Evolutionary conservation across 352 stramenopile species (phyloP), one percentile per base, ranked within the genome.

Genomic region (Halophytophthora polymorphica): DNA sequence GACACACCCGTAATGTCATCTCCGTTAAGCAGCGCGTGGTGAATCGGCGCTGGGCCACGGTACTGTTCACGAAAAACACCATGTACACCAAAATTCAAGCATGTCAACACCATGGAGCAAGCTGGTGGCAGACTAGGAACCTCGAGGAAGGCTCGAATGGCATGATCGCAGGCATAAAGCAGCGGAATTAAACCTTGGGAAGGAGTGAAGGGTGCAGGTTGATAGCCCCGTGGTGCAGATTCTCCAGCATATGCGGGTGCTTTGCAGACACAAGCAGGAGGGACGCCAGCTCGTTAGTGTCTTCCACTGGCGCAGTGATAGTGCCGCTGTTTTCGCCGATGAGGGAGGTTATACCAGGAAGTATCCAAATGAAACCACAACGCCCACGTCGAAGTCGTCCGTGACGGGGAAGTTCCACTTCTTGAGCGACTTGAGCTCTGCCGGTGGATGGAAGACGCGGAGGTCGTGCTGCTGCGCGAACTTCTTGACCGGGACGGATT

Each of bases 331-430:
- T n/a, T n/a, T n/a, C n/a, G n/a, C n/a, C n/a, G n/a, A n/a, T n/a
- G n/a, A n/a, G n/a, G n/a, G n/a, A n/a, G n/a, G n/a, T n/a, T n/a
- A n/a, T 54, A 86, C 77, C 44, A 93, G 48, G 35, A 91, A 91
- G 67, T 93, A 93, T 8, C 86, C 86, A 49, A 96, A 96, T 2
- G 84, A 95, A n/a, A 95, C 85, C 33, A 96, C 86, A 2, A 96
- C 83, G 7, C 83, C 86, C 6, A 96, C 74, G 44, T 94, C 83
- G 55, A 92, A 94, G 1, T 14, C 19, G 4, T 69, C 50, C 0
- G 45, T 56, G 8, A 69, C 68, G 3, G 82, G 73, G 42, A 86
- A 73, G 29, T 73, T 53, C 83, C 81, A 94, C 14, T 69, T 65
- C 62, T 89, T 90, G 14, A 94, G 80, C 37, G 77, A 85, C 53